Evolutionary conservation across 2,329 filamentous ascomycete species (phyloP), one percentile per base, ranked within the genome.

Genomic region (Drechslerella dactyloides): DNA sequence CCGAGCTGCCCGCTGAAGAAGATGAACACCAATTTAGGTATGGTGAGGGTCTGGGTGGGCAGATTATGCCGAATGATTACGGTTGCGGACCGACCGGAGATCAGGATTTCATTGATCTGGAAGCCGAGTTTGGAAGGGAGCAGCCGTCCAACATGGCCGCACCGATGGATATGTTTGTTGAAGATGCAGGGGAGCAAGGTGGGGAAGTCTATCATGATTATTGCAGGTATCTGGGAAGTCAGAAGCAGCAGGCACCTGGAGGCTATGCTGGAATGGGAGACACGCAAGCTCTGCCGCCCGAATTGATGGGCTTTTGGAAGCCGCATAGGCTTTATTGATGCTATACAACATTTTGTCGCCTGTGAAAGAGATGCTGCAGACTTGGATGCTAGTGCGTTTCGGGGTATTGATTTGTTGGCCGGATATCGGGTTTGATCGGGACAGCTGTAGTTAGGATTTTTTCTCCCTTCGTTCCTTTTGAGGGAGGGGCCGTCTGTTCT

Each of bases 241-340:
- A 44, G 40, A 7, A 44, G 8, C 44, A 48, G 17, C 44, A 19
- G 2, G 15, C 19, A 5, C n/a, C 7, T n/a, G 40, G n/a, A 23
- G 17, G n/a, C 4, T 21, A 23, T 4, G 3, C 21, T 19, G n/a
- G n/a, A n/a, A n/a, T 21, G 44, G 8, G 17, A 19, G 15, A 21
- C 5, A 19, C 21, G 8, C 19, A 48, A 50, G 17, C 15, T 13
- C n/a, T 27, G 27, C 27, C 24, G 30, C 30, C 48, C 11, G 60
- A 55, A 35, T 52, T 27, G 13, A 56, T 23, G 17, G 60, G 56
- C 40, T 72, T 72, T 35, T 65, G 60, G 60, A 60, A 24, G 50
- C 68, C 60, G 15, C 60, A 61, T 60, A 50, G 60, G 35, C 46
- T 64, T 40, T 72, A 61, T 35, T 69, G 44, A 57, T 52, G 11